Base-by-base conservation (phyloP, 768 basidiomycete species). In the Xerocomus brunneocitrinus region DNA sequence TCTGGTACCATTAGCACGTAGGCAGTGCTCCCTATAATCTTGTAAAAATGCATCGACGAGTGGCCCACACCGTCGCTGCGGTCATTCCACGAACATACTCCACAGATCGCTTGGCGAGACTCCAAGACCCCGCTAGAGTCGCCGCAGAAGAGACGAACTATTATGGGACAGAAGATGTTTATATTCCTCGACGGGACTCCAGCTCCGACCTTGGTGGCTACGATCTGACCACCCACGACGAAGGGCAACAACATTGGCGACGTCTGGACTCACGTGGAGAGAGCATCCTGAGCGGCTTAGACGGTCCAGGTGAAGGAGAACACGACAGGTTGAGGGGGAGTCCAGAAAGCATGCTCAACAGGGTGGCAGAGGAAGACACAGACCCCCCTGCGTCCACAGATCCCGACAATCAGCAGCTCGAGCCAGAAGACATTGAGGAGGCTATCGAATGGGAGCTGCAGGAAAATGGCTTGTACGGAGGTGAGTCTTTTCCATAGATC, bases 381-480 rank as follows among this genome's bases (percentile, higher is more conserved):
- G 61, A 62, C 40, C 57, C 49, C 10, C 35, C 34, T 38, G 38
- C 32, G 24, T 35, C 46, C 5, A 31, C 30, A 24, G 51, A 62
- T 12, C 59, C 60, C 13, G 56, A 49, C 25, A 56, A 55, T 5
- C 58, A 50, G 16, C 57, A 58, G 9, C 61, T 55, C 16, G 63
- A 62, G 19, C 60, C 69, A 42, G 67, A 64, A 7, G 72, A 73
- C 16, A 74, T 72, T 9, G 71, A 72, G n/a, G 75, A 74, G 0
- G 77, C 74, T 12, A 72, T 75, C 19, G 73, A 78, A 47, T 75
- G 70, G 74, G 71, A 72, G 52, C 57, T 82, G 52, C 77, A 75
- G 56, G 71, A 76, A 58, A 71, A 74, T 46, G 82, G 80, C 3
- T 62, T 81, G 40, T 83, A 80, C 51, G 54, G 64, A 52, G 82